phyloP scores from a whole-genome alignment of 371 early-diverging fungal genomes.

The Capniomyces stellatus region DNA sequence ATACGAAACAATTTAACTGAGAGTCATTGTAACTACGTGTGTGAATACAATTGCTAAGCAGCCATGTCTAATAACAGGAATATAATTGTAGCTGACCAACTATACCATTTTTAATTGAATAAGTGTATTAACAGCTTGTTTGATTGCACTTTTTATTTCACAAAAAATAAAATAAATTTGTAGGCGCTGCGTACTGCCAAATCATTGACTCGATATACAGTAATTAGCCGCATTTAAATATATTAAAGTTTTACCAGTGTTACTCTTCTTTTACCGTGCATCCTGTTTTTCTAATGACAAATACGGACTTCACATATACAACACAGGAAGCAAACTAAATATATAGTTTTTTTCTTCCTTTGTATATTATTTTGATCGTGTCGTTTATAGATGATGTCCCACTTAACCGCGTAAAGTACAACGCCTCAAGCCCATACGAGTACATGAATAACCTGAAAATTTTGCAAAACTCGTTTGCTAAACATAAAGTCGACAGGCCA shows the following conservation, averaged over 20 bases:
- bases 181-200: conserved; percentile 77
- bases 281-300: no score
- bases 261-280: background rate
- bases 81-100: background rate
- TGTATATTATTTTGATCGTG: background rate
- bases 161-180: background rate
- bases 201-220: conserved; percentile 80
- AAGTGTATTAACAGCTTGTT: background rate
- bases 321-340: no score
- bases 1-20: no score
- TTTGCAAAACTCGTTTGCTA: conserved; percentile 61
- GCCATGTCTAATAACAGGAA: background rate
- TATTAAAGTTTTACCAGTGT: background rate
- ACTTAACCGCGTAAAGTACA: conserved; percentile 70
- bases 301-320: no score
- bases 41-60: no score
- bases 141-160: no score
- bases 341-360: no score
- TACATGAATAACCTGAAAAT: conserved; percentile 82
- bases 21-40: no score
- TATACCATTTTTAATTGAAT: background rate
- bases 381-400: conserved; percentile 51
- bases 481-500: conserved; percentile 50
- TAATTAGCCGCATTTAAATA: conserved; percentile 20
- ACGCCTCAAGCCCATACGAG: conserved; percentile 81